Conservation (phyloP, 2,329 filamentous ascomycete genomes). For the Onygenales sp. region DNA sequence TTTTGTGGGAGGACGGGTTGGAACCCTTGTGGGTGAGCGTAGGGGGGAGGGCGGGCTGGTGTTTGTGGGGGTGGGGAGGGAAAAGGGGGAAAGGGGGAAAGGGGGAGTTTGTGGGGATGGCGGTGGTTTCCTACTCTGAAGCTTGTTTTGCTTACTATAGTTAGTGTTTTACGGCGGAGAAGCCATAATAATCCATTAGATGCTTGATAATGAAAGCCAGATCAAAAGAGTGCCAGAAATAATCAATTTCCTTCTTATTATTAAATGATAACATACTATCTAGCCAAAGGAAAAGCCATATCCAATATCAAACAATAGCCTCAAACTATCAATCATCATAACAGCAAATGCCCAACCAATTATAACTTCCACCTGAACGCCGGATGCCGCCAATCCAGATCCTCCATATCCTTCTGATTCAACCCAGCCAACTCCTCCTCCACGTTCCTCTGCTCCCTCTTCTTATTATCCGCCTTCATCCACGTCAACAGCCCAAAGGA, state of each 20-base stretch:
- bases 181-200: too few relatives aligned
- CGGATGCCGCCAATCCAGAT: slow-evolving; percentile 59
- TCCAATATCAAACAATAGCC: not conserved
- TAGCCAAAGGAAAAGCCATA: not conserved
- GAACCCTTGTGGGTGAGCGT: not conserved
- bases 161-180: too few relatives aligned
- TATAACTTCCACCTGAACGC: slow-evolving; percentile 51
- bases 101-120: not conserved
- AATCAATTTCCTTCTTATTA: too few relatives aligned
- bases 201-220: too few relatives aligned
- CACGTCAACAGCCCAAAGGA: slow-evolving; percentile 44
- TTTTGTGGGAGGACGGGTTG: not conserved
- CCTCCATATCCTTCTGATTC: slow-evolving; percentile 44
- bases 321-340: not conserved
- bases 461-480: slow-evolving; percentile 55
- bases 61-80: not conserved
- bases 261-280: too few relatives aligned
- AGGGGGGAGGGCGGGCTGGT: not conserved
- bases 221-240: too few relatives aligned
- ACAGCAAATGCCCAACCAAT: not conserved
- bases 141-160: too few relatives aligned
- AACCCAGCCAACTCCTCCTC: slow-evolving; percentile 49
- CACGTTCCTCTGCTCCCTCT: slow-evolving; percentile 44
- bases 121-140: too few relatives aligned
- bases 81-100: not conserved